These are phyloP conservation scores for Trypanosoma avium DNA, from an alignment of 208 protist species.

Conservation along the genomic window DNA sequence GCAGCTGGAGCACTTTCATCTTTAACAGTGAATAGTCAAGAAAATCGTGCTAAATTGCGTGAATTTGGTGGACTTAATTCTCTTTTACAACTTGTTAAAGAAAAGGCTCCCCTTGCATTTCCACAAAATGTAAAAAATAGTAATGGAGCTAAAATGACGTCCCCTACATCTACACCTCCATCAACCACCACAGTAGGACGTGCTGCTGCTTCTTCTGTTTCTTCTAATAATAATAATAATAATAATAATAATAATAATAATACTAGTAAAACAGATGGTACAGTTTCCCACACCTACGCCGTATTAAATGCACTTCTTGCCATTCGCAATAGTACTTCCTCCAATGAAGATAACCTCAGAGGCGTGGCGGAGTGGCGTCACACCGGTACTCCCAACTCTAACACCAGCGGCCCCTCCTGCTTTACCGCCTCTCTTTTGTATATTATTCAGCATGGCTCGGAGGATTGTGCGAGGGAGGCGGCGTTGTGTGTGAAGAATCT, in stretches of 20 bases:
- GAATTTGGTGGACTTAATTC: conserved; percentile 71
- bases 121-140: conserved; percentile 17
- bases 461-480: conserved; percentile 86
- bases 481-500: conserved; percentile 87
- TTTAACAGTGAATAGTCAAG: conserved; percentile 79
- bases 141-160: background rate
- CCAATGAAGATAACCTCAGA: conserved; percentile 62
- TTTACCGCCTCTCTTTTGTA: conserved; percentile 73
- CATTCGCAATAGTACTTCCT: conserved; percentile 80
- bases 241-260: background rate
- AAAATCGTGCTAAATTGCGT: conserved; percentile 81
- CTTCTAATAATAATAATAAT: background rate
- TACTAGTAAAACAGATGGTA: conserved; percentile 25
- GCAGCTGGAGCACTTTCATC: conserved; percentile 87
- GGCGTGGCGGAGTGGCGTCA: conserved; percentile 43
- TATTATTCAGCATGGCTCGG: conserved; percentile 74
- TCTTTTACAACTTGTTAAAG: conserved; percentile 61
- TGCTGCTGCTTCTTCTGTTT: conserved; percentile 1
- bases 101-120: conserved; percentile 64
- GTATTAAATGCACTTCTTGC: conserved; percentile 79
- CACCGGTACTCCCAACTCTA: too few relatives aligned
- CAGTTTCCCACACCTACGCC: conserved; percentile 58
- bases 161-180: too few relatives aligned
- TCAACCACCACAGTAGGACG: background rate
- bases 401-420: conserved; percentile 6